Base-by-base conservation (phyloP, 2,329 filamentous ascomycete genomes). In the Fusarium poae region DNA sequence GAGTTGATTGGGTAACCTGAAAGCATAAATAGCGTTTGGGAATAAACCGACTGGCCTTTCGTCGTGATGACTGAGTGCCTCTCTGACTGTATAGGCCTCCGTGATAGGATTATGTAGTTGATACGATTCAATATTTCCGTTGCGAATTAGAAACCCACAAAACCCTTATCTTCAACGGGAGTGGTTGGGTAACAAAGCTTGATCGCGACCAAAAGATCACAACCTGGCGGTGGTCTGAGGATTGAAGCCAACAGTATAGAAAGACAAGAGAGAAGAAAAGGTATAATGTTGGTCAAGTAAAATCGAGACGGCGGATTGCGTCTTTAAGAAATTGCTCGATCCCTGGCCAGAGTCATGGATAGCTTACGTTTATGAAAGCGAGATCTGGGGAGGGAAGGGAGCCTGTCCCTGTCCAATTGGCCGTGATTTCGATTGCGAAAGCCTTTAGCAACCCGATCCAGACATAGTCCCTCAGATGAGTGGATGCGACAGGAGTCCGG, bases 281-380 rank as follows among this genome's bases (percentile, higher is more conserved):
- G 49, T 50, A 20, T 27, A 34, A 37, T 40, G 6, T 16, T 27
- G 35, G 23, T 57, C 30, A 39, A 45, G 23, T 30, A 42, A 23
- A 43, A 58, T 57, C 29, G 56, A 42, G 49, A 56, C 42, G 50
- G 65, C 45, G 49, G 54, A 55, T 27, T 51, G 61, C 37, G 56
- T 65, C 45, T 70, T 71, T 62, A 70, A 63, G 52, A 34, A 60
- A 43, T 56, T 59, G 49, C 51, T 67, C 53, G 55, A 62, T 59
- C 59, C 42, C 51, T 42, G 43, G 51, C 37, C 50, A 61, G 54
- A 62, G 63, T 64, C 66, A 71, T 71, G 59, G 71, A 65, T 53
- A 72, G 67, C 64, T 70, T 72, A 73, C 67, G 69, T 67, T 73
- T 70, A 62, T 73, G 55, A 72, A 72, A 68, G 60, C 53, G 42